Percentiles rank a stretch among this genome's conserved stretches.
Conservation (phyloP, 768 basidiomycete genomes). For the Termitomyces sp. region DNA sequence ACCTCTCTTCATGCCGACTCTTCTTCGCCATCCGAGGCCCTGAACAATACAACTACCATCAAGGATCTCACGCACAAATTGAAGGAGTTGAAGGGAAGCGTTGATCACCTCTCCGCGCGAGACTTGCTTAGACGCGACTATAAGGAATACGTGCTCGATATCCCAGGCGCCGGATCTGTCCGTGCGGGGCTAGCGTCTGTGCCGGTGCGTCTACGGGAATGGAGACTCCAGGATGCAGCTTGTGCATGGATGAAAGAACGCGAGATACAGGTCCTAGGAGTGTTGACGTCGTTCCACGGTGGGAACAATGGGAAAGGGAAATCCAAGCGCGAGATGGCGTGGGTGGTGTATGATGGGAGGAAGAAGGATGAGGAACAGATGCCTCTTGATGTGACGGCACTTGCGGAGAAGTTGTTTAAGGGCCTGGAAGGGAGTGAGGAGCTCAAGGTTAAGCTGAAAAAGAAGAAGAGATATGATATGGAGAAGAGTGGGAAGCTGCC, state of each 20-base stretch:
- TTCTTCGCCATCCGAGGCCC: conserved; percentile 18
- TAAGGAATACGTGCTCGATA: conserved; percentile 69
- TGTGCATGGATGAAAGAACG: conserved; percentile 64
- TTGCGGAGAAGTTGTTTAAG: conserved; percentile 49
- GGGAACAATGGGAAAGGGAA: conserved; percentile 42
- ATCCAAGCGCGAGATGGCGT: conserved; percentile 62
- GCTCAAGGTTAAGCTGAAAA: conserved; percentile 41
- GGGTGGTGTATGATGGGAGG: conserved; percentile 47
- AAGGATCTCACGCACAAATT: conserved; percentile 47
- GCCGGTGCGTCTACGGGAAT: conserved; percentile 60
- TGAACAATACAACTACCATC: conserved; percentile 40
- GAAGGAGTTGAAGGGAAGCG: conserved; percentile 55
- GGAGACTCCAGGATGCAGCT: conserved; percentile 42
- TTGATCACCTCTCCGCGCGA: conserved; percentile 62
- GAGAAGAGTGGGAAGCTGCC: conserved; percentile 30
- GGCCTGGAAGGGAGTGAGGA: conserved; percentile 57
- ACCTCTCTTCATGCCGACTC: conserved; percentile 9
- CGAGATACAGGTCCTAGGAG: conserved; percentile 64
- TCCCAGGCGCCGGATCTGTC: conserved; percentile 40
- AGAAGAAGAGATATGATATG: conserved; percentile 39
- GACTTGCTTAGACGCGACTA: conserved; percentile 94
- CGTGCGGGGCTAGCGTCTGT: conserved; percentile 81
- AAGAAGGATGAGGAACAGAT: conserved; percentile 23
- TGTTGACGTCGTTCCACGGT: conserved; percentile 70
- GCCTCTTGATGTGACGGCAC: conserved; percentile 28